These are phyloP conservation scores for Karstenula rhodostoma DNA, from an alignment of 2,329 filamentous ascomycete species.

Conservation along the genomic window DNA sequence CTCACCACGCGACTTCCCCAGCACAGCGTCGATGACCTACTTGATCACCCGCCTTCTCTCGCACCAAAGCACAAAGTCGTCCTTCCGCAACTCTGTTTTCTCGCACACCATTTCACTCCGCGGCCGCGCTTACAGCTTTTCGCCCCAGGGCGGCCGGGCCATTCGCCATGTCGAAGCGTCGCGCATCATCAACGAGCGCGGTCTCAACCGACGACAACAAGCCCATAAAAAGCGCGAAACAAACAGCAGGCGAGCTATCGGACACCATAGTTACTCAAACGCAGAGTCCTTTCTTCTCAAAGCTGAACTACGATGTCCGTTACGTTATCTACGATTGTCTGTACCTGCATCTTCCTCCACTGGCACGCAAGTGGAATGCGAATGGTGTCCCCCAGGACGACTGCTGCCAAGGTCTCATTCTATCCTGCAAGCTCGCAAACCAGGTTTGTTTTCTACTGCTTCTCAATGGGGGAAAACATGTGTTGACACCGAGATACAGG, in stretches of 20 bases:
- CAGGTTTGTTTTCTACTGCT: neutral
- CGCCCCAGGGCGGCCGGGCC: no score
- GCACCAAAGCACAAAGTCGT: no score
- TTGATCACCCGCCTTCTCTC: no score
- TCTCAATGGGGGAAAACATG: no score
- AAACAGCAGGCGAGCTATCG: neutral
- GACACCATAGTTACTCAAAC: neutral
- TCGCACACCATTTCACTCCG: no score
- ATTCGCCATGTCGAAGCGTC: neutral
- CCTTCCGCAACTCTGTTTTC: no score
- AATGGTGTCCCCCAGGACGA: neutral
- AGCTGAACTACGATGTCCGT: conserved; percentile 1
- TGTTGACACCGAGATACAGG: neutral
- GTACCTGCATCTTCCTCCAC: neutral
- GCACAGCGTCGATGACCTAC: no score
- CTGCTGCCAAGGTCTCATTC: neutral
- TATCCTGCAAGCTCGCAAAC: conserved; percentile 2
- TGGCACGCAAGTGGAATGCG: neutral
- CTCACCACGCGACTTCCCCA: no score
- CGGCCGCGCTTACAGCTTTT: no score
- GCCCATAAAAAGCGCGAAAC: neutral
- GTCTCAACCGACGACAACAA: neutral
- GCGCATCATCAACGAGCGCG: neutral
- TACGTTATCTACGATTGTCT: neutral
- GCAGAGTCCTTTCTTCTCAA: neutral